A percentile compares a stretch with the other conserved stretches of the same genome.
Conservation (phyloP, 2,329 filamentous ascomycete genomes). For the Magnaporthiopsis incrustans region DNA sequence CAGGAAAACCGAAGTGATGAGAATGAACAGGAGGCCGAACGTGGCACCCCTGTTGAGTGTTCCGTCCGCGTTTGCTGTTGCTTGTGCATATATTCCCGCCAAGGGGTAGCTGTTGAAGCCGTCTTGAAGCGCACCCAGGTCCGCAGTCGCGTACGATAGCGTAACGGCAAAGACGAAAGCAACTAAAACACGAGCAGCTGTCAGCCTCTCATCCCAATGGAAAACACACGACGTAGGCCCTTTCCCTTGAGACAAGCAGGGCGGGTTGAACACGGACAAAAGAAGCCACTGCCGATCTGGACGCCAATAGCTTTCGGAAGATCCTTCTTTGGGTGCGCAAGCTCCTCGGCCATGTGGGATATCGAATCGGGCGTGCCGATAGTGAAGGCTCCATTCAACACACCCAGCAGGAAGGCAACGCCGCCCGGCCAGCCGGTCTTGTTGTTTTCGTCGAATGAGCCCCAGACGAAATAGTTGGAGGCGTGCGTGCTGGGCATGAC, state of each 20-base stretch:
- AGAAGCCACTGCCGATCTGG: slow-evolving; percentile 36
- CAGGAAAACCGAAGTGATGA: slow-evolving; percentile 41
- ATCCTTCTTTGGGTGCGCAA: slow-evolving; percentile 37
- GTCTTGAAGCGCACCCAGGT: slow-evolving; percentile 43
- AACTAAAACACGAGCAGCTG: slow-evolving; percentile 30
- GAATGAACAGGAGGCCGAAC: slow-evolving; percentile 49
- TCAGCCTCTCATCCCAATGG: slow-evolving; percentile 22
- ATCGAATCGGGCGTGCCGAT: slow-evolving; percentile 59
- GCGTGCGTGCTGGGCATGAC: slow-evolving; percentile 47
- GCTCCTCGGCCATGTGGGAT: slow-evolving; percentile 54
- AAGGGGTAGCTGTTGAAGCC: slow-evolving; percentile 50
- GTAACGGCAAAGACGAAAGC: slow-evolving; percentile 44
- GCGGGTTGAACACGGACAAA: slow-evolving; percentile 20
- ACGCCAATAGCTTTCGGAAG: slow-evolving; percentile 43
- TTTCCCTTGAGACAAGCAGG: too few species aligned
- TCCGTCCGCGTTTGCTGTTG: slow-evolving; percentile 36
- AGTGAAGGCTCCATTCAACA: slow-evolving; percentile 59
- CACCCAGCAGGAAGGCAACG: slow-evolving; percentile 57
- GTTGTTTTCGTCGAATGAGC: slow-evolving; percentile 36
- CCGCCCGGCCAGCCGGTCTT: slow-evolving; percentile 46
- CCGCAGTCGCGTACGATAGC: slow-evolving; percentile 46
- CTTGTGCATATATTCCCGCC: slow-evolving; percentile 54
- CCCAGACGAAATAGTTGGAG: slow-evolving; percentile 45
- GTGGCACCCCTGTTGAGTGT: slow-evolving; percentile 41
- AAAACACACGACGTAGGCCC: slow-evolving; percentile 26